Base-by-base conservation (phyloP, 208 protist species). In the Crithidia mellificae region DNA sequence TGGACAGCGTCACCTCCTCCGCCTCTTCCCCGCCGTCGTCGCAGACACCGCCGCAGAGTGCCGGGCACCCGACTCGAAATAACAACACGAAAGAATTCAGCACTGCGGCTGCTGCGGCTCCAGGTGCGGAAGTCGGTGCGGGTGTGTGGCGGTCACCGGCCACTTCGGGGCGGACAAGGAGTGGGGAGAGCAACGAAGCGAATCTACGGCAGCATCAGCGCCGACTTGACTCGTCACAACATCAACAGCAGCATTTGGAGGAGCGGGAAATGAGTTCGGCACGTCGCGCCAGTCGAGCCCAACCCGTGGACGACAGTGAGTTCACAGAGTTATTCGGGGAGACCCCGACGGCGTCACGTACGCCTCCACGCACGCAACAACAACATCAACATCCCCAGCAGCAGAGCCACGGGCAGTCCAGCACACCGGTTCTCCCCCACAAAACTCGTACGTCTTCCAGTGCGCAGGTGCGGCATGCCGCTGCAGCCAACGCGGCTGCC, bases 1-100 rank as follows among this genome's bases (percentile, higher is more conserved):
- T 76, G 6, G 70, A 76, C 55, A 76, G 70, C 30, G 63, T 76
- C 9, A 55, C 70, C 19, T 69, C 62, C 22, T 54, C 54, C 25
- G 44, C 54, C 22, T 51, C 63, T 6, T 68, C 70, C 1, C 51
- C 53, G 14, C 50, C 59, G 4, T 51, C 61, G 22, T 50, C 62
- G 36, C 44, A 47, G 27, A 75, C 70, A 4, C 70, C 70, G 14
- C 56, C 70, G 11, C 62, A 30, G 22, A 49, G 34, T 1, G 53
- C 20, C 15, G 46, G 20, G 7, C 34, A 38, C 7, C 34, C 7
- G 34, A 38, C 7, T 11, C 5, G 7, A 11, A 38, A 11, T 11
- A 38, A 38, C 34, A 5, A 38, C 11, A 38, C 34, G 7, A 38
- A 38, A 5, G 7, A 38, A 5, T 12, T 12, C 34, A 38, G 34